These are phyloP conservation scores for Fusarium sp. DNA, from an alignment of 2,329 filamentous ascomycete genomes.

Conservation along the genomic window DNA sequence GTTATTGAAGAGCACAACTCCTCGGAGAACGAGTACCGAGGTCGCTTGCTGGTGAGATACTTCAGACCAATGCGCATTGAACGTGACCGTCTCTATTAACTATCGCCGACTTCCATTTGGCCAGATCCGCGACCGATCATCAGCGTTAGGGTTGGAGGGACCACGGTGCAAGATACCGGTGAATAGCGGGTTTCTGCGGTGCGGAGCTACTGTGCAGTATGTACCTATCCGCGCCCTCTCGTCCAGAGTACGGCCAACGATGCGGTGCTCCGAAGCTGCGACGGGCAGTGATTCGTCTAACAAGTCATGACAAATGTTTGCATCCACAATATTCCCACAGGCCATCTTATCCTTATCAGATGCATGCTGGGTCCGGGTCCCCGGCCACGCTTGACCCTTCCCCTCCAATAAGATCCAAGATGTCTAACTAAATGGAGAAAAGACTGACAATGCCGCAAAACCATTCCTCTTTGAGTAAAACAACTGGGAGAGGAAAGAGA, in stretches of 20 bases:
- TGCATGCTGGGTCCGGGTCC: slow-evolving; percentile 27
- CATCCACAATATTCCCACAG: slow-evolving; percentile 5
- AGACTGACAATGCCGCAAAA: not conserved
- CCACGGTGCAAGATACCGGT: slow-evolving; percentile 23
- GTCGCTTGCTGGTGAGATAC: not conserved
- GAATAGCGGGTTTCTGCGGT: not conserved
- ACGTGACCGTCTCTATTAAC: slow-evolving; percentile 14
- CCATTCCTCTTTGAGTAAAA: not conserved
- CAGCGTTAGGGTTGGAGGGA: slow-evolving; percentile 13
- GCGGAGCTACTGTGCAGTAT: not conserved
- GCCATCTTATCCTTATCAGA: slow-evolving; percentile 41
- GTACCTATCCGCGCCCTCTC: not conserved
- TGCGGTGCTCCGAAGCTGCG: slow-evolving; percentile 2
- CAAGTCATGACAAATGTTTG: slow-evolving; percentile 28
- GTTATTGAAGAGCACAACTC: slow-evolving; percentile 9
- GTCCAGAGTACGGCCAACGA: slow-evolving; percentile 1
- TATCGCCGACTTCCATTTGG: slow-evolving; percentile 31
- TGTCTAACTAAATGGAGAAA: not conserved
- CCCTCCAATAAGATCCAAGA: not conserved
- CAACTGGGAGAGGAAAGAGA: not conserved
- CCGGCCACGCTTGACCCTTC: slow-evolving; percentile 4
- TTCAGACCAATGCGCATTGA: not conserved
- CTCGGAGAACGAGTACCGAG: slow-evolving; percentile 13
- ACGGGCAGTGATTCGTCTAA: slow-evolving; percentile 20
- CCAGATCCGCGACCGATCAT: slow-evolving; percentile 25